Evolutionary conservation across 2,329 filamentous ascomycete species (phyloP), one percentile per base, ranked within the genome.

Genomic region (Alternaria ventricosa): DNA sequence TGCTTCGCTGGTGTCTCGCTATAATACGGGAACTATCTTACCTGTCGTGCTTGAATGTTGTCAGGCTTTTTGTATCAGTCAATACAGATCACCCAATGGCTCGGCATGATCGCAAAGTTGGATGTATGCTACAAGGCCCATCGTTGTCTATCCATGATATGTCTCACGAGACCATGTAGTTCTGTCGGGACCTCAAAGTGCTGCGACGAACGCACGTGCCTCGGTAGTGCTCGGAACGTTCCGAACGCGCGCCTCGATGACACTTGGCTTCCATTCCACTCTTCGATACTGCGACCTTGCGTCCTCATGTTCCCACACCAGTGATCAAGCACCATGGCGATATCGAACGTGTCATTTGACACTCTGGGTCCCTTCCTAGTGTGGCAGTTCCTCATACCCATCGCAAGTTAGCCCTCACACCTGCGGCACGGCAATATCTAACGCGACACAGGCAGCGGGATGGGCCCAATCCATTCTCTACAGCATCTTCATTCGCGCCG

Each of bases 401-500:
- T 75, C 27, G 77, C 78, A 67, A 27, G 50, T 57, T 1, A 23
- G 11, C 8, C 41, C 10, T 43, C 11, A 10, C 30, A 55, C 27
- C 27, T 47, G 8, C 44, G 15, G 4, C n/a, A 36, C 22, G 27
- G 25, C 28, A 47, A 11, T 6, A 57, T 36, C 67, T 77, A 67
- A 77, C 65, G 57, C 25, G 25, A 59, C 22, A 53, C 44, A 78
- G 76, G 77, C 71, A 27, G 74, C 76, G 57, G 68, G 71, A 60
- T 79, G 75, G 76, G 51, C 91, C 6, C 95, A 98, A 79, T 86
- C 87, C 66, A 84, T 96, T 71, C 96, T 94, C 83, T 99, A 98
- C 83, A 87, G 90, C 73, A 82, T 98, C 71, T 92, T 92, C 59
- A 95, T 97, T 78, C 93, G 94, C 69, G 96, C 94, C 50, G 96